phyloP scores from a whole-genome alignment of 2,329 filamentous ascomycete genomes.

The Colletotrichum sidae region DNA sequence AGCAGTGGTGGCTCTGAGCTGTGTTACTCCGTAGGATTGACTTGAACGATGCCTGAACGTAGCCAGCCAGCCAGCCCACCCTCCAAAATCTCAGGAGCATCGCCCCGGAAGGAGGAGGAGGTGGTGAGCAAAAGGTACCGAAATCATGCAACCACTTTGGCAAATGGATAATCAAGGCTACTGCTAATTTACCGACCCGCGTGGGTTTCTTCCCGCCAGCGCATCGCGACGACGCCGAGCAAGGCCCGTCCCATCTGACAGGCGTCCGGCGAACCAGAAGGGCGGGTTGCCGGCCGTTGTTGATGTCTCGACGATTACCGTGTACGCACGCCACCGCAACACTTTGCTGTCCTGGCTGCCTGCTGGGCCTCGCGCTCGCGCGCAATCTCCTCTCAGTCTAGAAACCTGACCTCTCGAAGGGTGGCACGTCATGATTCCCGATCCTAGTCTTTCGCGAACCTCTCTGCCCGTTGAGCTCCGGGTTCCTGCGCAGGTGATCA shows the following conservation, averaged over 20 bases:
- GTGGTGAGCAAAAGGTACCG: neutral
- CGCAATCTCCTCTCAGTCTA: too few relatives aligned
- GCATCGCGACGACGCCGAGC: constrained; percentile 32
- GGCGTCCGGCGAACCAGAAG: constrained; percentile 16
- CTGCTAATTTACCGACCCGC: constrained; percentile 2
- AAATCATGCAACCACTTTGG: neutral
- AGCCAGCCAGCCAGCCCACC: too few relatives aligned
- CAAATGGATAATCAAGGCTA: neutral
- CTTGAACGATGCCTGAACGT: too few relatives aligned
- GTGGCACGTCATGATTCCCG: constrained; percentile 29
- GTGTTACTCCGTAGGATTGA: too few relatives aligned
- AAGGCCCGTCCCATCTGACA: constrained; percentile 37
- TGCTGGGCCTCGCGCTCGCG: neutral
- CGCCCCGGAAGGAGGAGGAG: too few relatives aligned
- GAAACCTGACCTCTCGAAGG: constrained; percentile 1
- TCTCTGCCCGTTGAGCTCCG: constrained; percentile 35
- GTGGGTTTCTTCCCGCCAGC: constrained; percentile 25
- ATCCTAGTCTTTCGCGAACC: neutral
- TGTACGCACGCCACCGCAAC: neutral
- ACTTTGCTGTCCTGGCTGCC: neutral
- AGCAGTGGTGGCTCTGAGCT: too few relatives aligned
- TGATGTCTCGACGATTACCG: neutral
- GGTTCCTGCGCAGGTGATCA: constrained; percentile 49
- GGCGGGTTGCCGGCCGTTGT: constrained; percentile 1
- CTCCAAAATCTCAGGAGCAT: too few relatives aligned